Percentiles rank a stretch among this genome's conserved stretches.
These are phyloP conservation scores for Olyra latifolia DNA, from an alignment of 176 grass and related monocot species.

Conservation along the genomic window DNA sequence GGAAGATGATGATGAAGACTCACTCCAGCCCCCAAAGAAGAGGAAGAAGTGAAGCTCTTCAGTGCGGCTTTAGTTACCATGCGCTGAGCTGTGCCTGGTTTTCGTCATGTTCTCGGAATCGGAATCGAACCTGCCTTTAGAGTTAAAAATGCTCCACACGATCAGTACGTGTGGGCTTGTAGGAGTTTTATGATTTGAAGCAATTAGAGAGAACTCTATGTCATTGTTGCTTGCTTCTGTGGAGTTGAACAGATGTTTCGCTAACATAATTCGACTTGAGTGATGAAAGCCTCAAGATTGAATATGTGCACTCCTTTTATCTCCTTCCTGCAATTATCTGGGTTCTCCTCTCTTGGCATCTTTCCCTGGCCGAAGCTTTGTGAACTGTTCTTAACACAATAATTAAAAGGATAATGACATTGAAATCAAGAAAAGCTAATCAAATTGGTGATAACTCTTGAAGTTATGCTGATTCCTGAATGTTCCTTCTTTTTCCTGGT, in stretches of 20 bases:
- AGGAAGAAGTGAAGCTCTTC: slow-evolving; percentile 73
- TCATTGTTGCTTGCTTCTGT: slow-evolving; percentile 48
- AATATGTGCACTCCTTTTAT: slow-evolving; percentile 25
- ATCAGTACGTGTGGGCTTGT: slow-evolving; percentile 34
- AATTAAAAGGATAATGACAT: background rate
- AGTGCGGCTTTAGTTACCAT: slow-evolving; percentile 38
- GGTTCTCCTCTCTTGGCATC: background rate
- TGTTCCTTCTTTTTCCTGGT: background rate
- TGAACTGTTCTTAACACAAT: background rate
- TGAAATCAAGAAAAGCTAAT: background rate
- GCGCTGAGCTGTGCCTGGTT: slow-evolving; percentile 27
- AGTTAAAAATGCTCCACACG: slow-evolving; percentile 27
- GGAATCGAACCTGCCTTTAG: slow-evolving; percentile 39
- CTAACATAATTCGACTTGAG: slow-evolving; percentile 60
- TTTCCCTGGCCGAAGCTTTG: background rate
- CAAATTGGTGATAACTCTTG: background rate
- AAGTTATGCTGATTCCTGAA: background rate
- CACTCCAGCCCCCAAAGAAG: slow-evolving; percentile 77
- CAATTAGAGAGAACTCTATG: slow-evolving; percentile 34
- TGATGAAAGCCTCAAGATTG: slow-evolving; percentile 43
- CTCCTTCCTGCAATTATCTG: background rate
- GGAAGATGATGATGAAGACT: slow-evolving; percentile 62
- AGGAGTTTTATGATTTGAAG: slow-evolving; percentile 49
- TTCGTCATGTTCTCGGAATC: slow-evolving; percentile 33
- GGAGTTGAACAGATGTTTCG: slow-evolving; percentile 46